Evolutionary conservation across 2,329 filamentous ascomycete genomes (phyloP), one percentile per base, ranked within the genome.

Genomic region (Pseudogymnoascus sp.): DNA sequence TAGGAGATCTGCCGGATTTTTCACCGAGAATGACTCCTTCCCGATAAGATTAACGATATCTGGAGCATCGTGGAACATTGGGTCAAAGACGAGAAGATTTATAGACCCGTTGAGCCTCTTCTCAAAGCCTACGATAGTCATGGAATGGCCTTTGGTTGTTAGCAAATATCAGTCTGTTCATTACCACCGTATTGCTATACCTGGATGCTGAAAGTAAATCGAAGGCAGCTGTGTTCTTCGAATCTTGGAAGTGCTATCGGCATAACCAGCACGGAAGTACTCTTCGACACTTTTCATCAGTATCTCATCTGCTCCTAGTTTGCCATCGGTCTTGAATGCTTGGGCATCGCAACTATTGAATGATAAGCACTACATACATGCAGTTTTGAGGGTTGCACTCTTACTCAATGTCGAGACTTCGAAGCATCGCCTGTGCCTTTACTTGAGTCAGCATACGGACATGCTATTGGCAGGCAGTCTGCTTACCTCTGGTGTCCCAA

Each of bases 61-160:
- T 2, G 79, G 78, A 0, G 87, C 83, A 52, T 92, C 88, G 61
- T 82, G 85, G 72, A 90, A 91, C 76, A 89, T 88, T 1, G 93
- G 92, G 71, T 97, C 92, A 71, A 96, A 96, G 10, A 96, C 89
- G 0, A 97, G 78, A 15, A 97, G 77, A 67, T 89, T 88, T 60
- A 80, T 77, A 15, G 78, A 77, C 27, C 89, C 88, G 63, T 87
- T 80, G 35, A 75, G 78, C 29, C 81, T 82, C 66, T 82, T 84
- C 74, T 97, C 92, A 27, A 96, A 80, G 0, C 93, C 93, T 61
- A 97, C 80, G 60, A 97, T 91, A 0, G 91, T 96, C 78, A 96
- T 80, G 1, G 92, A 97, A 73, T 97, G 93, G 2, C 92, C 90
- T 81, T 27, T 1, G 7, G n/a, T 18, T n/a, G 59, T 63, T 60